Conservation (phyloP, 1,284 basidiomycete genomes). For the Fistulinella staudtii region DNA sequence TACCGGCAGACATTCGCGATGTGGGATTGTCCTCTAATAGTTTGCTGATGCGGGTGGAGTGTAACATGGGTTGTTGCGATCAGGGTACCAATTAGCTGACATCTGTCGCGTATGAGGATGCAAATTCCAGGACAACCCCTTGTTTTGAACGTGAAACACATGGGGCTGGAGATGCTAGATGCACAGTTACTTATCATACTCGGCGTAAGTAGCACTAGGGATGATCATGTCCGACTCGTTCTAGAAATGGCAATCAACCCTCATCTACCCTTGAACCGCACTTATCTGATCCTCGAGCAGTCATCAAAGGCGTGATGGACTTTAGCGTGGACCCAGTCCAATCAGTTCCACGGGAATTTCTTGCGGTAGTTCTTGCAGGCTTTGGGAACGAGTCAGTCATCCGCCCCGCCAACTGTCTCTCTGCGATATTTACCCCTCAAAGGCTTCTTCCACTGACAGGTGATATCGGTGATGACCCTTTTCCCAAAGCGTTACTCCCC, state of each 20-base stretch:
- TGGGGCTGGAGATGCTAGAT: not conserved
- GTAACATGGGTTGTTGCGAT: too few species aligned
- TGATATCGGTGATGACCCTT: conserved; percentile 69
- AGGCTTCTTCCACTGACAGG: conserved; percentile 72
- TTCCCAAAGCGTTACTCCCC: conserved; percentile 82
- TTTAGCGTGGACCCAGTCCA: conserved; percentile 53
- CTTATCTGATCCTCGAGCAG: too few species aligned
- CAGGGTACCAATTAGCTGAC: too few species aligned
- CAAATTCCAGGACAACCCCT: too few species aligned
- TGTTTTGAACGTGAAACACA: too few species aligned
- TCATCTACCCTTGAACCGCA: too few species aligned
- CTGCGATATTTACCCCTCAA: conserved; percentile 14
- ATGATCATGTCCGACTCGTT: not conserved
- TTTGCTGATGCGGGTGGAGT: too few species aligned
- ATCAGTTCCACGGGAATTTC: conserved; percentile 63
- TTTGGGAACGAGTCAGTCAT: conserved; percentile 81
- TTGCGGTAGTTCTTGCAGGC: conserved; percentile 81
- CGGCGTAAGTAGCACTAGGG: too few species aligned
- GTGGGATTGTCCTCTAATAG: too few species aligned
- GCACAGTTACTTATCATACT: not conserved
- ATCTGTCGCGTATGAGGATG: too few species aligned
- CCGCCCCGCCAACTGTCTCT: not conserved
- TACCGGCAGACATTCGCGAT: too few species aligned
- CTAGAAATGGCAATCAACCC: conserved; percentile 23
- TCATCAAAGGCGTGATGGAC: too few species aligned